Evolutionary conservation across 202 grass and related monocot genomes (phyloP).

Genomic region (Alloteropsis angusta): DNA sequence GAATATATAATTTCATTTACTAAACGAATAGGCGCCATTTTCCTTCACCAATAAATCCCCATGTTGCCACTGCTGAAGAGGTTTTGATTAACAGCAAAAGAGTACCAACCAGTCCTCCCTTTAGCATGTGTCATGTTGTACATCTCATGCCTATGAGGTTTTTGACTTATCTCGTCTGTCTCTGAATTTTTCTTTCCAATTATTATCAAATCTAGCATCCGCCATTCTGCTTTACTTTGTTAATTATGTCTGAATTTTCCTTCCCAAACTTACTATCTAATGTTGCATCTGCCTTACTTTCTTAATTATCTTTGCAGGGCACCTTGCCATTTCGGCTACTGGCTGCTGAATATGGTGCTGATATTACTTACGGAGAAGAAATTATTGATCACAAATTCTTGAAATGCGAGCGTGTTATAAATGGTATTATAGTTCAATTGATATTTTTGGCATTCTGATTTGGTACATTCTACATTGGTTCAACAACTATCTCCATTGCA

Average conservation of each 20-base stretch:
- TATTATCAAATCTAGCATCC: too few species aligned
- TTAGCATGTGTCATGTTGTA: not conserved
- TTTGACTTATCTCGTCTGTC: not conserved
- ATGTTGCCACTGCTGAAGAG: not conserved
- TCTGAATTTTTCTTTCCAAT: not conserved
- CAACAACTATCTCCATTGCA: not conserved
- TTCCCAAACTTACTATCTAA: not conserved
- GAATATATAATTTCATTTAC: not conserved
- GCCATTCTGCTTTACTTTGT: too few species aligned
- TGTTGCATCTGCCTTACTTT: slow-evolving; percentile 21
- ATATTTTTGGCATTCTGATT: slow-evolving; percentile 11
- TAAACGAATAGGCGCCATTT: not conserved
- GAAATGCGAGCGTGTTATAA: slow-evolving; percentile 66
- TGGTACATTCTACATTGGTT: slow-evolving; percentile 9
- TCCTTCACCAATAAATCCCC: not conserved
- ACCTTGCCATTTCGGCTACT: slow-evolving; percentile 78
- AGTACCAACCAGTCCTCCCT: not conserved
- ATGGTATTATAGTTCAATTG: slow-evolving; percentile 49
- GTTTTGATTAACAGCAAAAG: not conserved
- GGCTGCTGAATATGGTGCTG: slow-evolving; percentile 85
- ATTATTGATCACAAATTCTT: slow-evolving; percentile 90
- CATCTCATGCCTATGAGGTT: not conserved
- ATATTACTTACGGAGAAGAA: slow-evolving; percentile 97
- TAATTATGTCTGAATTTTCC: too few species aligned
- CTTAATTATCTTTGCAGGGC: slow-evolving; percentile 43